Base-by-base conservation (phyloP, 257 asterid genomes). In the Thymus mandschuricus region DNA sequence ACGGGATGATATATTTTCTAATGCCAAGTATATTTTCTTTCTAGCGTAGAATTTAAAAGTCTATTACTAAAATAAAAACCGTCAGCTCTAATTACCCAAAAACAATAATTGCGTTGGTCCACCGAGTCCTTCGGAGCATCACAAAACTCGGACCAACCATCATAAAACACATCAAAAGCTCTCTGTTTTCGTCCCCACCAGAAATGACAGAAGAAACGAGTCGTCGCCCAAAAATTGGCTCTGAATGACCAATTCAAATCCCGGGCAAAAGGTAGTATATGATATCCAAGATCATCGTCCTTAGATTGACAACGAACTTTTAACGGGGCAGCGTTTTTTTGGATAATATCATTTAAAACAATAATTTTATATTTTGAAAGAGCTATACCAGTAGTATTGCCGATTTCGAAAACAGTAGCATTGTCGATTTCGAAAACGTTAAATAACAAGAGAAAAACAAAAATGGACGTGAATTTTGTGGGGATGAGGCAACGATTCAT, bases 11-110 rank as follows among this genome's bases (percentile, higher is more conserved):
- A 58, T 35, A 35, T 0, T 35, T 35, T 35, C 49, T 60, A 60
- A 35, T 10, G 7, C 66, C 66, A 60, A 12, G 66, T 60, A 60
- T 60, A 60, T 46, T 60, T 60, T n/a, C 66, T 35, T 27, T 60
- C 49, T 8, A 60, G 9, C 8, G 9, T 1, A 60, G 46, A 46
- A 21, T 48, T 4, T 4, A 2, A 3, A 1, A 9, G 3, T 15
- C 3, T 40, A n/a, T 61, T 40, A 35, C 33, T 41, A 3, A 61
- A 61, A 8, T 61, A 61, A 28, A 64, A 43, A 1, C 69, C 69
- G 6, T 44, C 56, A 1, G 10, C 0, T 64, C 15, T 45, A 4
- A 64, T 13, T 15, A 38, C 48, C 66, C 66, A 60, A 35, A 35
- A 11, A 10, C 55, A 64, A 9, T 10, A 6, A 5, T 44, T 64